Conservation (phyloP, 1,284 basidiomycete genomes). For the Lentinula novae-zelandiae region DNA sequence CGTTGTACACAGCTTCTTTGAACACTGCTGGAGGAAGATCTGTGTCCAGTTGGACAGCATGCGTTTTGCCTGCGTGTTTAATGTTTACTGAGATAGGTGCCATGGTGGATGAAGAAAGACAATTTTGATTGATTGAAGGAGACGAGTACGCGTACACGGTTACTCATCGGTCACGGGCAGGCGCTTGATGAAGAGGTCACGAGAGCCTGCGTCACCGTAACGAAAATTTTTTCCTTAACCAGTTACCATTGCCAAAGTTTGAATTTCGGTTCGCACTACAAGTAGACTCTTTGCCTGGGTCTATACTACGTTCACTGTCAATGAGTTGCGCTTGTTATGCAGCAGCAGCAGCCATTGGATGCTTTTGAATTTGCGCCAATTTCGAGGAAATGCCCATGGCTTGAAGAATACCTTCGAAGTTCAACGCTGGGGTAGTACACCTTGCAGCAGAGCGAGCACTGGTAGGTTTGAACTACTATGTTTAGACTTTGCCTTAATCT, state of each 20-base stretch:
- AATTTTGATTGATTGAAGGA: neutral
- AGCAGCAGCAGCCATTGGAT: neutral
- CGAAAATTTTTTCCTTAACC: neutral
- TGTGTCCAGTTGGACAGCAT: constrained; percentile 64
- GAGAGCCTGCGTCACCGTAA: neutral
- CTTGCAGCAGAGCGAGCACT: neutral
- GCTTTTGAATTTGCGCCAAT: neutral
- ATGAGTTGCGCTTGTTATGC: neutral
- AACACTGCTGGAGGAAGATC: constrained; percentile 69
- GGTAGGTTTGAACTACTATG: neutral
- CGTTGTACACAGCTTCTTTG: constrained; percentile 79
- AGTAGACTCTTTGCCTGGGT: neutral
- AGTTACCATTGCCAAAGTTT: neutral
- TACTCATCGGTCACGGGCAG: neutral
- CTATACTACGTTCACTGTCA: neutral
- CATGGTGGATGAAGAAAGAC: constrained; percentile 35
- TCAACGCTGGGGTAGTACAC: neutral
- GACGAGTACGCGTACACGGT: neutral
- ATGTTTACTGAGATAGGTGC: constrained; percentile 70
- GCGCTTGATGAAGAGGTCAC: neutral
- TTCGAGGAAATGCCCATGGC: neutral
- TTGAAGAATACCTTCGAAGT: neutral
- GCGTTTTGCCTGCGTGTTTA: constrained; percentile 87
- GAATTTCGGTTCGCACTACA: neutral
- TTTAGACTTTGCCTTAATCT: neutral